phyloP scores from a whole-genome alignment of 148 eudicot genomes.

The Selenicereus undatus region DNA sequence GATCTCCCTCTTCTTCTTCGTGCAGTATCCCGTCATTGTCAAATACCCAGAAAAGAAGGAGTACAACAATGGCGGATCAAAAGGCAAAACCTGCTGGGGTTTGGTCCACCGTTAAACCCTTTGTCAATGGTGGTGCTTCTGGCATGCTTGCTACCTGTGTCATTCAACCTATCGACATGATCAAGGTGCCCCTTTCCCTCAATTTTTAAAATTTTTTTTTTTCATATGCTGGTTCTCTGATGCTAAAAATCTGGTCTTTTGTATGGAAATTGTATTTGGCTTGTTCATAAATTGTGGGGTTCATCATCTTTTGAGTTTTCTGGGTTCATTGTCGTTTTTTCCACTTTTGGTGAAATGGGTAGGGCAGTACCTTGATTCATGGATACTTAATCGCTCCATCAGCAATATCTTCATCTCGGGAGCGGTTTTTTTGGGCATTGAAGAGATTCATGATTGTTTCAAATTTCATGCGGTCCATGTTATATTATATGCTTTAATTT shows the following conservation, averaged over 20 bases:
- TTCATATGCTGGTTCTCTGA: not conserved
- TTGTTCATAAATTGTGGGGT: too few species aligned
- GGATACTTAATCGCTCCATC: not conserved
- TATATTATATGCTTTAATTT: not conserved
- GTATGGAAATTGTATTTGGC: not conserved
- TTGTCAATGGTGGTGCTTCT: slow-evolving; percentile 45
- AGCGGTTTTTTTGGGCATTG: not conserved
- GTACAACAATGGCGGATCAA: slow-evolving; percentile 30
- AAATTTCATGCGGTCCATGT: not conserved
- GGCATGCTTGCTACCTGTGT: slow-evolving; percentile 51
- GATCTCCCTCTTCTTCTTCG: too few species aligned
- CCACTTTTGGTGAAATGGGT: not conserved
- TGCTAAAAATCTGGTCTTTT: too few species aligned
- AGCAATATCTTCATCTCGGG: not conserved
- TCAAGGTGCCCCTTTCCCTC: slow-evolving; percentile 21
- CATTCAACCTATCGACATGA: slow-evolving; percentile 47
- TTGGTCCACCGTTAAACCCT: slow-evolving; percentile 42
- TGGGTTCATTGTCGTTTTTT: too few species aligned
- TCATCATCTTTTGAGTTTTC: too few species aligned
- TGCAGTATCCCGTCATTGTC: too few species aligned
- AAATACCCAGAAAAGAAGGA: not conserved
- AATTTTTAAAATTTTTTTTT: too few species aligned
- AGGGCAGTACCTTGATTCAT: not conserved
- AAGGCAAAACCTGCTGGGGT: slow-evolving; percentile 24
- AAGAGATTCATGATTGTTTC: not conserved